Evolutionary conservation across 2,329 filamentous ascomycete species (phyloP), one percentile per base, ranked within the genome.

Genomic region (Fusarium sp.): DNA sequence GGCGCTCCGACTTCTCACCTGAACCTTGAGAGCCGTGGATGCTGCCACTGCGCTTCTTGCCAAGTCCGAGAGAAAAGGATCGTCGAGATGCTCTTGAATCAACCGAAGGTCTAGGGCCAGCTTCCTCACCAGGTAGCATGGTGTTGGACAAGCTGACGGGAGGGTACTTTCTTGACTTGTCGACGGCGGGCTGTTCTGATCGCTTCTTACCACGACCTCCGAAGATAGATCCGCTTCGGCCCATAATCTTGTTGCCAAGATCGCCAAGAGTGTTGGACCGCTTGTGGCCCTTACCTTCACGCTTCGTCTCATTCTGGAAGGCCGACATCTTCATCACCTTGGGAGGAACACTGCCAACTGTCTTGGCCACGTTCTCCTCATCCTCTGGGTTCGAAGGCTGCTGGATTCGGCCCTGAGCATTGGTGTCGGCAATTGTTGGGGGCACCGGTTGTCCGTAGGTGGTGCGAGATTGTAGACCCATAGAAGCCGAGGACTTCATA

Each of bases 121-220:
- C 83, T 61, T 89, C 86, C 42, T 91, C 89, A 37, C 86, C 87
- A 57, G 88, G 88, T 7, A 90, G 85, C 82, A 93, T 90, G 2
- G 90, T 87, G 72, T 93, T 92, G 71, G 93, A 90, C 94, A 98
- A 97, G 85, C 95, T 98, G 57, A 96, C 93, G 5, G 96, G 96
- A 65, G 96, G 96, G 79, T 98, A 97, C 73, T 89, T 92, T 80
- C 90, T 92, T 62, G 89, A 85, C 71, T 92, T 91, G 80, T 94
- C 83, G 91, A 72, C 87, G 84, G 74, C 87, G 84, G 74, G 80
- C 67, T 76, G 80, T 66, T 87, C 89, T 10, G 84, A 78, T 69
- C 87, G 85, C 81, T 88, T 89, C 79, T 87, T 87, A 75, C 82
- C 82, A 79, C 86, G 85, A 42, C 90, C 88, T n/a, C 93, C 91